Base-by-base conservation (phyloP, 805 yeast genomes). In the Ogataea populi-albae region DNA sequence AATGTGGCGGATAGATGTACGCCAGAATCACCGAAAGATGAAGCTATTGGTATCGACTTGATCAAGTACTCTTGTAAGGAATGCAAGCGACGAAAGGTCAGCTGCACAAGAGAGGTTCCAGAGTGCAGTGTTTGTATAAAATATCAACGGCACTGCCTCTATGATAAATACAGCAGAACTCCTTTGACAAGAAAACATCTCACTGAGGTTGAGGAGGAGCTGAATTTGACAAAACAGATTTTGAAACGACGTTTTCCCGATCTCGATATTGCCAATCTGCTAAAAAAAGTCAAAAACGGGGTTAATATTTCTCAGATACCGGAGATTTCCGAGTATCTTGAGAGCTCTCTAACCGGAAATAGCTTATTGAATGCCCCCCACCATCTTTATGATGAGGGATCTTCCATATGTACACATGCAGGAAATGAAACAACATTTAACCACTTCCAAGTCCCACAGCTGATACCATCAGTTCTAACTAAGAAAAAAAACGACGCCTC, bases 61-160 rank as follows among this genome's bases (percentile, higher is more conserved):
- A n/a, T n/a, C n/a, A n/a, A n/a, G n/a, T n/a, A n/a, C n/a, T 40
- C 45, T 11, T 44, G 48, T 32, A 44, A 44, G 23, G 48, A 44
- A 21, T 44, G 48, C 28, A 37, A 30, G 7, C 34, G 48, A n/a
- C 35, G 48, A 15, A 35, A 36, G 17, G 29, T 42, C 8, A 37
- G 26, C 21, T 44, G 48, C 25, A 29, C 48, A 21, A 22, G 48
- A n/a, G 48, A 32, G 17, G 28, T 44, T 9, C 48, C 48, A 3
- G 41, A 25, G 15, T 44, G 48, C 20, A 15, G 25, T 9, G 25
- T 40, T 12, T 44, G 48, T 28, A 16, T 32, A 14, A 41, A 36
- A 30, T 41, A 26, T 26, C 32, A 32, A 5, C 17, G 48, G 6
- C 48, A 44, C 21, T 44, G 48, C 29, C 34, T 44, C 19, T 44